Evolutionary conservation across 345 rosid species (phyloP), one percentile per base, ranked within the genome.

Genomic region (Moricandia arvensis): DNA sequence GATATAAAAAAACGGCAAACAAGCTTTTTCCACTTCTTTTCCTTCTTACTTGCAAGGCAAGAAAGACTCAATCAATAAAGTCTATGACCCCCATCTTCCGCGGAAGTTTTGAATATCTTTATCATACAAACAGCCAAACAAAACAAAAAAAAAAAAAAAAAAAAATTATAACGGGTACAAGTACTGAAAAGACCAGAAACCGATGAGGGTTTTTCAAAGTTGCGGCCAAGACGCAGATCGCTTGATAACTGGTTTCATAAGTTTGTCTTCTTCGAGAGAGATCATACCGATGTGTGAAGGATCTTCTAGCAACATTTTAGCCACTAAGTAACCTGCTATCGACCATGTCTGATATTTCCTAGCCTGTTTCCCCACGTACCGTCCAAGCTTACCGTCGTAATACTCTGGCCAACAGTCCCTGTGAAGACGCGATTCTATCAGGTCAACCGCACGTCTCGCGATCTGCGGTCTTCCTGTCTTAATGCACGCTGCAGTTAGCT

Each of bases 401-500:
- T 49, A 49, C 57, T 49, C 57, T 89, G 94, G 94, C 91, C 91
- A 89, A 60, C 91, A 59, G 76, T 89, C 94, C 77, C 86, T 87
- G 64, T 82, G 85, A 27, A 89, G 80, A 53, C 94, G 90, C 2
- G 82, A 55, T 85, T 89, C 94, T 0, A 83, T 86, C 6, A 86
- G 90, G 76, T 89, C 94, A 54, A 89, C 75, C 0, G 87, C 87
- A 3, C 86, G 79, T 78, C 90, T 89, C 1, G 94, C 94, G 4
- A 87, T 89, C 76, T 86, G 94, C 3, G 94, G 94, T 35, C 94
- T 76, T 18, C 94, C 94, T n/a, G 90, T 86, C 75, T 89, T 89
- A 58, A 89, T 83, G 87, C 91, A 87, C 51, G 94, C 94, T 57
- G 94, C 94, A 3, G 94, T 87, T 37, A 89, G 79, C 83, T 87